phyloP scores from a whole-genome alignment of 768 basidiomycete genomes.

The Termitomyces sp. region DNA sequence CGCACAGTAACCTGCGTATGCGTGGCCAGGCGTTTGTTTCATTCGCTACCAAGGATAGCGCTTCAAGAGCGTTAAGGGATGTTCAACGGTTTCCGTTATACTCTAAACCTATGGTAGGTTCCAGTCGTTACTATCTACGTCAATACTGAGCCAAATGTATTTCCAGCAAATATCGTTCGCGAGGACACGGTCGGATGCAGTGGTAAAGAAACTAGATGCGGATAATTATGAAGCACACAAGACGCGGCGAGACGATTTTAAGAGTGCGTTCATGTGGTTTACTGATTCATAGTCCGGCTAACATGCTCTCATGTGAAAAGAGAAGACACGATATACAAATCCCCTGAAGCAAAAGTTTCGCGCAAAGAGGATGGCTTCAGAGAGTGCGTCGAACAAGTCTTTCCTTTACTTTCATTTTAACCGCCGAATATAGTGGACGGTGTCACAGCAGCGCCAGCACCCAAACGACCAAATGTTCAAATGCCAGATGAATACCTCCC shows the following conservation, averaged over 20 bases:
- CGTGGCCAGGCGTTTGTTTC: conserved; percentile 98
- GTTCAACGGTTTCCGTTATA: conserved; percentile 93
- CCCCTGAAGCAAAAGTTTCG: conserved; percentile 84
- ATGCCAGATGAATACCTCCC: conserved; percentile 99
- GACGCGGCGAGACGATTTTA: conserved; percentile 66
- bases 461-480: conserved; percentile 82
- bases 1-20: conserved; percentile 94
- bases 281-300: conserved; percentile 2
- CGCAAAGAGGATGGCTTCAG: conserved; percentile 74
- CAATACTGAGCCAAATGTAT: neutral
- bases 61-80: conserved; percentile 86
- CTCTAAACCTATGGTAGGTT: conserved; percentile 88
- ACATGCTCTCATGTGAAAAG: conserved; percentile 29
- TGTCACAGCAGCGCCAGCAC: conserved; percentile 52
- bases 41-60: conserved; percentile 77
- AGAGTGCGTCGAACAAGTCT: conserved; percentile 44
- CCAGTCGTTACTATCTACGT: neutral
- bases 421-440: conserved; percentile 53
- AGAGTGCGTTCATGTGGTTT: conserved; percentile 52
- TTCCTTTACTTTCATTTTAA: neutral
- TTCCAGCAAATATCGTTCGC: conserved; percentile 93
- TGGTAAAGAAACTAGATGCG: conserved; percentile 71
- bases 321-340: conserved; percentile 80
- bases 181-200: conserved; percentile 80
- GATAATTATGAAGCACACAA: conserved; percentile 74